Conservation (phyloP, 768 basidiomycete species). For the Rhodocollybia butyracea region DNA sequence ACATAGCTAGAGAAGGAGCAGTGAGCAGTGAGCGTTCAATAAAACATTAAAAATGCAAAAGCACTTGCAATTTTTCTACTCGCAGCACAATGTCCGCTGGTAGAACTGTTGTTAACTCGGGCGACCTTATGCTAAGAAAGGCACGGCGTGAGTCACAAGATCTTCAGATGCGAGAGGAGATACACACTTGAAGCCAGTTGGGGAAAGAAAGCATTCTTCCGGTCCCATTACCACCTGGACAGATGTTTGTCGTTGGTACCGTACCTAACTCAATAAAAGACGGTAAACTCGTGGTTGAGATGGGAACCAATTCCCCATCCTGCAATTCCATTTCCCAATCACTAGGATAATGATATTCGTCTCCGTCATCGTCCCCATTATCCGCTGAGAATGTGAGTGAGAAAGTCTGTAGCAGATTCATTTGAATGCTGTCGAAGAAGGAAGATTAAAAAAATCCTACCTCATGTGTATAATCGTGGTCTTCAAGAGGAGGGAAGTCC, state of each 20-base stretch:
- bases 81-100: not conserved
- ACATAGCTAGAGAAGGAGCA: not conserved
- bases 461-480: constrained; percentile 59
- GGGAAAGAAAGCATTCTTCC: constrained; percentile 1
- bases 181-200: not conserved
- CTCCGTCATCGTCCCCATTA: not conserved
- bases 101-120: not conserved
- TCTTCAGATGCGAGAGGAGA: not conserved
- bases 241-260: not conserved
- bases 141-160: not conserved
- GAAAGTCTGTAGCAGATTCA: not conserved
- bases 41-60: not conserved
- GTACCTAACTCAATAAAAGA: not conserved
- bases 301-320: not conserved
- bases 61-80: not conserved
- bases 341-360: not conserved
- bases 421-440: no score
- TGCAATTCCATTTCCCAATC: not conserved
- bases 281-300: not conserved
- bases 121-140: not conserved
- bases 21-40: not conserved
- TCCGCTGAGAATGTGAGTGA: not conserved
- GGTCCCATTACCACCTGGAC: not conserved
- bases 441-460: constrained; percentile 47
- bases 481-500: constrained; percentile 56